Evolutionary conservation across 2,329 filamentous ascomycete genomes (phyloP).

Genomic region (Pyricularia sp.): DNA sequence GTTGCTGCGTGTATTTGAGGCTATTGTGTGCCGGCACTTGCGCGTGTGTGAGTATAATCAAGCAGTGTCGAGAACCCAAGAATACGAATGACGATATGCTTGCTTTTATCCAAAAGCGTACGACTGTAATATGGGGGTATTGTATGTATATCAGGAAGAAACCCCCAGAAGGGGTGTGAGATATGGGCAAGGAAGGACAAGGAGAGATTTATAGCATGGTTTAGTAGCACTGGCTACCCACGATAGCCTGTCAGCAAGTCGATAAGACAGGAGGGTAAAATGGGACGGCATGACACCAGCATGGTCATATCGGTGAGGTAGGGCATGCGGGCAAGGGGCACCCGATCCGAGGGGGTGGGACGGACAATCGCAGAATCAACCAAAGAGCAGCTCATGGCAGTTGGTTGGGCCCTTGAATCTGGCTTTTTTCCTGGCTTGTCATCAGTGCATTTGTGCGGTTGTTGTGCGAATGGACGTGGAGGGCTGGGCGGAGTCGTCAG

Average conservation of each 20-base stretch:
- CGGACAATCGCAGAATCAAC: neutral
- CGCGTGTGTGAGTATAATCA: neutral
- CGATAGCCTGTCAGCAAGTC: conserved; percentile 5
- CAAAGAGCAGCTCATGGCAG: neutral
- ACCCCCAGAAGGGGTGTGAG: conserved; percentile 5
- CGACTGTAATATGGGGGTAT: neutral
- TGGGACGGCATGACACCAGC: conserved; percentile 9
- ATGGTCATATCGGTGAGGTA: conserved; percentile 5
- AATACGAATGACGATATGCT: neutral
- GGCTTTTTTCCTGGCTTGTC: conserved; percentile 21
- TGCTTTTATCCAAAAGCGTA: neutral
- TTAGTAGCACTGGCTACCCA: conserved; percentile 6
- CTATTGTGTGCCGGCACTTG: neutral
- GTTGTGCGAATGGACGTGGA: neutral
- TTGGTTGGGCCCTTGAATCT: neutral
- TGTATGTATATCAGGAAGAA: neutral
- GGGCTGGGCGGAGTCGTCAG: conserved; percentile 14
- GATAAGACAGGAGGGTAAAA: conserved; percentile 3
- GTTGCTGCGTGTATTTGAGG: neutral
- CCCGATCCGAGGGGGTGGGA: neutral
- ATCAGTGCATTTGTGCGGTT: conserved; percentile 2
- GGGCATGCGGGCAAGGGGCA: neutral
- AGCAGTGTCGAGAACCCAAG: neutral
- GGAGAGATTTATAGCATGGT: conserved; percentile 9
- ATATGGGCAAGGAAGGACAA: conserved; percentile 2